Evolutionary conservation across 1,284 basidiomycete genomes (phyloP).

Genomic region (Wolfiporia cocos): DNA sequence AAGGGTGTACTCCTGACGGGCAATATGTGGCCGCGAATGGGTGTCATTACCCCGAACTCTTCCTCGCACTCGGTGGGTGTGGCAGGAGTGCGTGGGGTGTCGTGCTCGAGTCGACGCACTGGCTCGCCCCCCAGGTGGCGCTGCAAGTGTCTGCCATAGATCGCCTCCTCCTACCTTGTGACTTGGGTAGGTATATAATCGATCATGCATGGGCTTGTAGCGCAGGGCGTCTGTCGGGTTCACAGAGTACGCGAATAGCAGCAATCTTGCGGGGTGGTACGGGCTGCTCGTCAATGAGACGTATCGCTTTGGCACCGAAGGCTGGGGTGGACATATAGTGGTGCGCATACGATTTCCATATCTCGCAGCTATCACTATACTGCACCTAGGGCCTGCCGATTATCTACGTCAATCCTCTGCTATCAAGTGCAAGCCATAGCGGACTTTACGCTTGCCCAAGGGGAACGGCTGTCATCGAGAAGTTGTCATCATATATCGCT

Average conservation of each 20-base stretch:
- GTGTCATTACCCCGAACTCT: constrained; percentile 30
- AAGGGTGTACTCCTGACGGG: constrained; percentile 26
- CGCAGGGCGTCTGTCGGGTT: constrained; percentile 17
- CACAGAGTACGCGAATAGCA: constrained; percentile 8
- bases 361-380: not conserved
- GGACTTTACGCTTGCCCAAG: constrained; percentile 25
- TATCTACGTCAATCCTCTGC: constrained; percentile 24
- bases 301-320: constrained; percentile 37
- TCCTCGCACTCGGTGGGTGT: constrained; percentile 25
- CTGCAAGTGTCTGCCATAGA: constrained; percentile 24
- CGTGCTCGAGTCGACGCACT: constrained; percentile 22
- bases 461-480: constrained; percentile 27
- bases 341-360: constrained; percentile 14
- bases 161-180: no score
- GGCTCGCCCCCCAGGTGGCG: constrained; percentile 20
- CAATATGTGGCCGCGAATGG: constrained; percentile 24
- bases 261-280: constrained; percentile 16
- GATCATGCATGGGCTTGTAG: constrained; percentile 7
- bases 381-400: constrained; percentile 9
- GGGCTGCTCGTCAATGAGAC: constrained; percentile 30
- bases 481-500: constrained; percentile 25
- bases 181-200: no score
- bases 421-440: constrained; percentile 25
- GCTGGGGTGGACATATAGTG: constrained; percentile 46
- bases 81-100: constrained; percentile 27